Evolutionary conservation across 1,139 yeast species (phyloP).

Genomic region (Yamadazyma aaseri): DNA sequence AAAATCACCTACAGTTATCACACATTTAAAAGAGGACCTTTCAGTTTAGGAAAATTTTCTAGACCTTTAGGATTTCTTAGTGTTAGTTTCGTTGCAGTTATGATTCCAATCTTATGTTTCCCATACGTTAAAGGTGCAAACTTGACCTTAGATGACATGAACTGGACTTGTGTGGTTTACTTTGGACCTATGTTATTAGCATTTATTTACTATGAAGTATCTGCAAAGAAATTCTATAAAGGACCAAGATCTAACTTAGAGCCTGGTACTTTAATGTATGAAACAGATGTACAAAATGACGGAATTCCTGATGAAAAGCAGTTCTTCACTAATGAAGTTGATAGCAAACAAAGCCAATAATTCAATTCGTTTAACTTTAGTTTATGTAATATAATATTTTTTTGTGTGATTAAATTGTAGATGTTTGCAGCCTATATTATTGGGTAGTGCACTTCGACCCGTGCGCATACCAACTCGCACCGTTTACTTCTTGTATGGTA

Average conservation of each 20-base stretch:
- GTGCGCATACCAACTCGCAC: too few species aligned
- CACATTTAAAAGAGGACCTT: slow-evolving; percentile 65
- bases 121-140: slow-evolving; percentile 55
- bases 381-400: neutral
- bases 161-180: slow-evolving; percentile 70
- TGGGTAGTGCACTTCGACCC: too few species aligned
- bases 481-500: slow-evolving; percentile 2
- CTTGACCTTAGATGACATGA: slow-evolving; percentile 52
- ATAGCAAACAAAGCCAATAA: neutral
- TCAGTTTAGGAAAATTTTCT: slow-evolving; percentile 61
- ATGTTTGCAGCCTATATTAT: too few species aligned
- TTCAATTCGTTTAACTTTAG: slow-evolving; percentile 1
- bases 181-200: slow-evolving; percentile 63
- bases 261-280: slow-evolving; percentile 25
- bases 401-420: too few species aligned
- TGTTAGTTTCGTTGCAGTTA: slow-evolving; percentile 49
- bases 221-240: slow-evolving; percentile 62
- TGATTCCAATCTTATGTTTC: slow-evolving; percentile 69
- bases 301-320: slow-evolving; percentile 14
- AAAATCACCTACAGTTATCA: slow-evolving; percentile 57
- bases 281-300: slow-evolving; percentile 7
- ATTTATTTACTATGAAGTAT: slow-evolving; percentile 49
- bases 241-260: slow-evolving; percentile 69
- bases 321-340: neutral
- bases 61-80: slow-evolving; percentile 40